Evolutionary conservation across 129 eudicot genomes (phyloP), one percentile per base, ranked within the genome.

Genomic region (Lactuca saligna): DNA sequence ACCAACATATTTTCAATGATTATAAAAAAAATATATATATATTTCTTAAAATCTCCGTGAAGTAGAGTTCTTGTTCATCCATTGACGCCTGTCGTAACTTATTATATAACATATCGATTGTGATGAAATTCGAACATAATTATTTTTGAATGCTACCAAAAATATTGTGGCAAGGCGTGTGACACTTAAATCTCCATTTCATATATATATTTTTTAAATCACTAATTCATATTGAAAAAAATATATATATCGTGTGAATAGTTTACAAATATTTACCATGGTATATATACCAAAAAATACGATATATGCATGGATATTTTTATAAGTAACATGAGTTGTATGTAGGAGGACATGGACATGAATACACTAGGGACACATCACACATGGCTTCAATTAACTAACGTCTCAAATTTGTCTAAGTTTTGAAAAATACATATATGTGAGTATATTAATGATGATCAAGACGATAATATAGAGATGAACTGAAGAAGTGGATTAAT

Each of bases 201-300:
- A n/a, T n/a, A n/a, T n/a, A n/a, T n/a, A n/a, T n/a, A n/a, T n/a
- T n/a, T n/a, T n/a, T n/a, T n/a, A n/a, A n/a, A n/a, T n/a, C n/a
- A n/a, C n/a, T n/a, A n/a, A n/a, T n/a, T n/a, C n/a, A n/a, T n/a
- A n/a, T n/a, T n/a, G n/a, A n/a, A n/a, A n/a, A n/a, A n/a, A n/a
- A n/a, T n/a, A n/a, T n/a, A n/a, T n/a, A n/a, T n/a, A 39, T 73
- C 49, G 61, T 61, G 51, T 31, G 68, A 17, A 46, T 6, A 48
- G 17, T 34, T 34, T 49, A 15, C 14, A 9, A 6, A 3, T 71
- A 25, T 39, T 63, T 41, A 62, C 15, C 20, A 14, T 56, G 65
- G 29, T 25, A 25, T 25, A 25, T 25, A 25, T 25, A 25, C 29
- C 29, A 1, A 4, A 17, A 3, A 4, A 39, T 5, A 11, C 14